These are phyloP conservation scores for Diplodia corticola DNA, from an alignment of 2,329 filamentous ascomycete species.

Conservation along the genomic window DNA sequence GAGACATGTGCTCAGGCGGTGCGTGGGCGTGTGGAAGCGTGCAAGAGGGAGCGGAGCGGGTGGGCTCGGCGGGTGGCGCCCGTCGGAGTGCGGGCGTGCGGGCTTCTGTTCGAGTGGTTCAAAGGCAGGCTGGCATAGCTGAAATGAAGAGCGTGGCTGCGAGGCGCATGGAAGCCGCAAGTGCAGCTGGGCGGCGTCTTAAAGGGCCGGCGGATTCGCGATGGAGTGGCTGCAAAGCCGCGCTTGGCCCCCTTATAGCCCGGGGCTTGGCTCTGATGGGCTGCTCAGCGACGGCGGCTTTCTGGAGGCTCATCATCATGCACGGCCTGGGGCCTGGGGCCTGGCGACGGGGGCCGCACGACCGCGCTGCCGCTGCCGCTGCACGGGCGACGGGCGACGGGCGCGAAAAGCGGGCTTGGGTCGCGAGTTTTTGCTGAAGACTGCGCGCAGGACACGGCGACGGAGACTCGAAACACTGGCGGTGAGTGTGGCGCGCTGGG, in stretches of 20 bases:
- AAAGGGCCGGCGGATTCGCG: slow-evolving; percentile 14
- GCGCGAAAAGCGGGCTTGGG: slow-evolving; percentile 12
- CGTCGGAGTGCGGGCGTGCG: not conserved
- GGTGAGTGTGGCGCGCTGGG: slow-evolving; percentile 15
- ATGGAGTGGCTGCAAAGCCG: slow-evolving; percentile 23
- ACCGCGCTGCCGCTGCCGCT: not conserved
- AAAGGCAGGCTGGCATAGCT: slow-evolving; percentile 3
- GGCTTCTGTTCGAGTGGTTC: not conserved
- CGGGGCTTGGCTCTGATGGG: slow-evolving; percentile 4
- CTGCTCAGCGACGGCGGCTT: slow-evolving; percentile 3
- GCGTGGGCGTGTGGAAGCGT: not conserved
- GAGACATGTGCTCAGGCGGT: not conserved
- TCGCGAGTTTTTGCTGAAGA: not conserved
- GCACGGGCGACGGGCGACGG: not conserved
- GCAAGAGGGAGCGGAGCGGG: not conserved
- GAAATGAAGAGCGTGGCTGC: slow-evolving; percentile 3
- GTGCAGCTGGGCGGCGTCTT: slow-evolving; percentile 19
- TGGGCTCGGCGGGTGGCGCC: not conserved
- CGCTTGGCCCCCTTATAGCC: slow-evolving; percentile 21
- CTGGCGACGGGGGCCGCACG: slow-evolving; percentile 3
- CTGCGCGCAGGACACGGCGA: not conserved
- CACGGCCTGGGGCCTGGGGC: slow-evolving; percentile 5
- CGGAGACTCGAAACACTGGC: slow-evolving; percentile 6
- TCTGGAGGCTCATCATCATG: not conserved
- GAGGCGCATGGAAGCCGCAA: not conserved